Base-by-base conservation (phyloP, 345 rosid genomes). In the Hibiscus mutabilis region DNA sequence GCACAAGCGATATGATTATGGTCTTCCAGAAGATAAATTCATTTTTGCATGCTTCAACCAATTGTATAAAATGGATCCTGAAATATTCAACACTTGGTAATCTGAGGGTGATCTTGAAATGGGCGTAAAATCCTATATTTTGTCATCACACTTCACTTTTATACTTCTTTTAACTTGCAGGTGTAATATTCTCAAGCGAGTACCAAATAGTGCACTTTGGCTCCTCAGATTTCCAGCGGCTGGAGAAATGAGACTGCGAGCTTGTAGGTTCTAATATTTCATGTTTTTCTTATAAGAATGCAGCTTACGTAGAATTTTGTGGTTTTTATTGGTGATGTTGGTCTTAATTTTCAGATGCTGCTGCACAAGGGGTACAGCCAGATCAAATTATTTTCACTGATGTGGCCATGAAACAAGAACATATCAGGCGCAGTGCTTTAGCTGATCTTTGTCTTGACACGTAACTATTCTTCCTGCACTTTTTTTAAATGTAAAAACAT, bases 1-100 rank as follows among this genome's bases (percentile, higher is more conserved):
- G 77, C 89, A 78, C 65, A 95, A 87, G 79, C 83, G 97, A 76
- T 87, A 94, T 4, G 96, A 91, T 72, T 95, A 87, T 85, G 96
- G 98, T 73, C 90, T 95, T 21, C 98, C 99, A 25, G 98, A 92
- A 82, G 97, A 91, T 70, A 95, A 89, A 79, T 92, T 95, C 76
- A 88, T 96, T 75, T 96, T 96, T 84, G 98, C 97, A 67, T 96
- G 99, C 82, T 96, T 96, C 82, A 96, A 96, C 84, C 99, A 96
- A 77, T 78, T 96, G 74, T 96, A 96, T 85, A 96, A 96, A 77
- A 96, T 96, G 99, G 99, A 96, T 87, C 99, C 98, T 68, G 99
- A 91, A 65, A 87, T 96, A 66, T 87, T 89, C 18, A 84, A 87
- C 79, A 89, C 95, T 60, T 96, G 99, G 99, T 92, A 86, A 77